Percentiles rank a stretch among this genome's conserved stretches.
Conservation (phyloP, 148 eudicot genomes). For the Silene uniflora region DNA sequence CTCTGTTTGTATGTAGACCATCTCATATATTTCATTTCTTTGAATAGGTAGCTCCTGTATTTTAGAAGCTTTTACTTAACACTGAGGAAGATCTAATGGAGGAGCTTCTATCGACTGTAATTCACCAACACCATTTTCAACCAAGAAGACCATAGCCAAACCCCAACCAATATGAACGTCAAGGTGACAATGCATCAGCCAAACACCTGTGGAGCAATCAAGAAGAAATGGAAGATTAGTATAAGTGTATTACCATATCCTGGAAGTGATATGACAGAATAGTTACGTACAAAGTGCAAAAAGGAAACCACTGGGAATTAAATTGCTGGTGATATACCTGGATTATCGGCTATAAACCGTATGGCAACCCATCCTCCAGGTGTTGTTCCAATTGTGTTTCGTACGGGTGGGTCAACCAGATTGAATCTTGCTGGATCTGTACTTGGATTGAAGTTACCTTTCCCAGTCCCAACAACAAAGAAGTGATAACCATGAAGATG, state of each 20-base stretch:
- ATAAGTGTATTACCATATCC: too few species aligned
- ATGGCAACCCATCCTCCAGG: conserved; percentile 94
- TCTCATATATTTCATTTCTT: too few species aligned
- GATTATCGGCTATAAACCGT: conserved; percentile 85
- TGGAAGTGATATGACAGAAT: too few species aligned
- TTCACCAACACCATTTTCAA: conserved; percentile 64
- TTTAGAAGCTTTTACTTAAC: conserved; percentile 30
- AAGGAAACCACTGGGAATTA: too few species aligned
- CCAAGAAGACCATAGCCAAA: conserved; percentile 64
- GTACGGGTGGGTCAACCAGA: conserved; percentile 68
- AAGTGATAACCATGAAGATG: conserved; percentile 90
- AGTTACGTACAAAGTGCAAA: too few species aligned
- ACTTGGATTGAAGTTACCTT: conserved; percentile 66
- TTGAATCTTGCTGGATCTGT: conserved; percentile 57
- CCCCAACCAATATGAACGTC: conserved; percentile 78
- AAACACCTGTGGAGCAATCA: conserved; percentile 48
- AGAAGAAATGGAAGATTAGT: too few species aligned
- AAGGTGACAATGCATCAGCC: conserved; percentile 91
- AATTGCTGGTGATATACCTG: conserved; percentile 41
- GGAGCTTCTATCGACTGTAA: conserved; percentile 56
- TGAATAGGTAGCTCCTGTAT: too few species aligned
- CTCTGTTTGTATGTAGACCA: too few species aligned
- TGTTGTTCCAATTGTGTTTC: conserved; percentile 81
- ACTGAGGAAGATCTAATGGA: conserved; percentile 74
- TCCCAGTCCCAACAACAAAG: conserved; percentile 71